Percentiles rank a stretch among this genome's conserved stretches.
These are phyloP conservation scores for Microcera coccophila DNA, from an alignment of 2,329 filamentous ascomycete species.

Conservation along the genomic window DNA sequence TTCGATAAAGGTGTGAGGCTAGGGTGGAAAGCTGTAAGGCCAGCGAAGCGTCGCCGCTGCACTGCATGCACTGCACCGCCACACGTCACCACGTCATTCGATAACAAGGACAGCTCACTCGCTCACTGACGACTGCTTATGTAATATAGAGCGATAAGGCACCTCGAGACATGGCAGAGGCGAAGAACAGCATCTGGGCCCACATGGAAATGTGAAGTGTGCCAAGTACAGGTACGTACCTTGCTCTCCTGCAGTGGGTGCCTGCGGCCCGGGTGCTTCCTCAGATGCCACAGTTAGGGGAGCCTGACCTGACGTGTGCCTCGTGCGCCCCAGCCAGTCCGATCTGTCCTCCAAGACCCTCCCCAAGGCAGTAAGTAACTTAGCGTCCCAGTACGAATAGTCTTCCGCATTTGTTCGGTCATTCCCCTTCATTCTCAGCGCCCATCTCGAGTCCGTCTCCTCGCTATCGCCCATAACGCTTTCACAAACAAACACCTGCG, in stretches of 20 bases:
- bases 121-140: no score
- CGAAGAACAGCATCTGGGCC: background rate
- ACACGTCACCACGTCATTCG: background rate
- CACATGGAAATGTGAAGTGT: background rate
- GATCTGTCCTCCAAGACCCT: constrained; percentile 13
- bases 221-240: background rate
- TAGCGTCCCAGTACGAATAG: constrained; percentile 1
- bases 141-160: no score
- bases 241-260: background rate
- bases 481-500: constrained; percentile 4
- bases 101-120: no score
- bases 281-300: no score
- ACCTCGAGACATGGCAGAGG: background rate
- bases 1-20: background rate
- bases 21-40: background rate
- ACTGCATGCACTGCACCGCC: background rate
- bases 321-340: constrained; percentile 20
- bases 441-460: background rate
- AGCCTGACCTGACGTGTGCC: constrained; percentile 21
- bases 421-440: background rate
- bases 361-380: constrained; percentile 17
- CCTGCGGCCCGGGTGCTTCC: no score
- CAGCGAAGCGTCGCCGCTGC: background rate
- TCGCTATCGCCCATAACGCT: constrained; percentile 13
- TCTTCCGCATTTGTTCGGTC: background rate